Evolutionary conservation across 2,329 filamentous ascomycete genomes (phyloP).

Genomic region (Claviceps sp.): DNA sequence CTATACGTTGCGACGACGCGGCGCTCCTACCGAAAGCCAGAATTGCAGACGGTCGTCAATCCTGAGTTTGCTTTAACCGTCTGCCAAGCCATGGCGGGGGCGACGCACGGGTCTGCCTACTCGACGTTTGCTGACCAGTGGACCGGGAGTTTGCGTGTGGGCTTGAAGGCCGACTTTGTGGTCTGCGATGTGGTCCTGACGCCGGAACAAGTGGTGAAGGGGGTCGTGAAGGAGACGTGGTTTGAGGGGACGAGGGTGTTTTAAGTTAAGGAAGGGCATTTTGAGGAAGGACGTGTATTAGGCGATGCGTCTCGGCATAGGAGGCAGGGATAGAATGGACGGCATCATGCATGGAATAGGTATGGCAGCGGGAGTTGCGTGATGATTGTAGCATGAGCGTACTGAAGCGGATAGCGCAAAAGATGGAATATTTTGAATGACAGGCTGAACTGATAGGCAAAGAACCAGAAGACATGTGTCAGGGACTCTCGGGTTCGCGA

Average conservation of each 20-base stretch:
- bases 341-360: not conserved
- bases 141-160: slow-evolving; percentile 37
- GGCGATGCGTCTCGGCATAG: not conserved
- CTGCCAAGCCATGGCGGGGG: slow-evolving; percentile 39
- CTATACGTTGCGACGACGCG: slow-evolving; percentile 47
- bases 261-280: slow-evolving; percentile 1
- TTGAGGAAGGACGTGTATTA: not conserved
- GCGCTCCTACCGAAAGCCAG: slow-evolving; percentile 36
- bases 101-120: slow-evolving; percentile 41
- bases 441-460: too few species aligned
- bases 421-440: too few species aligned
- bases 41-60: slow-evolving; percentile 30
- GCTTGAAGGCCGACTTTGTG: slow-evolving; percentile 45
- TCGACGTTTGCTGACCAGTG: slow-evolving; percentile 43
- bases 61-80: slow-evolving; percentile 38
- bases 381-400: too few species aligned
- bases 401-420: too few species aligned
- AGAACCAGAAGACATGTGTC: too few species aligned
- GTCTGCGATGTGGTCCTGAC: slow-evolving; percentile 36
- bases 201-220: slow-evolving; percentile 30
- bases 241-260: slow-evolving; percentile 32
- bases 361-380: not conserved
- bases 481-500: too few species aligned
- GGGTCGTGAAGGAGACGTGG: slow-evolving; percentile 38
- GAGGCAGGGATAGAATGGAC: not conserved